Base-by-base conservation (phyloP, 345 rosid species). In the Gynandropsis gynandra region DNA sequence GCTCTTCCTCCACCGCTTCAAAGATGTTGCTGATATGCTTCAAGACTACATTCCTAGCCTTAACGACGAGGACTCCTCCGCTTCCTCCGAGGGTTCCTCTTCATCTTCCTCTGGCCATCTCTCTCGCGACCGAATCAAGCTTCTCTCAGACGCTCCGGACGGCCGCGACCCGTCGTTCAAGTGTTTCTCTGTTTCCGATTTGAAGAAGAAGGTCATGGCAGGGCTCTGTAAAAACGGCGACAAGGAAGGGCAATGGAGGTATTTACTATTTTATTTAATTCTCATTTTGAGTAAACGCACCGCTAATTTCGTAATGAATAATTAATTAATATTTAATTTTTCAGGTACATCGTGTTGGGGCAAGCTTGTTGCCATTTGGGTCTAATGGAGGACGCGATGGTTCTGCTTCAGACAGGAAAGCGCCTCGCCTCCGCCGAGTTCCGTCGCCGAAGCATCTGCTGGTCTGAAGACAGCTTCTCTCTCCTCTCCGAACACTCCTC, bases 381-480 rank as follows among this genome's bases (percentile, higher is more conserved):
- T 33, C 72, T 92, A 4, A 82, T 92, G 96, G 98, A 92, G 73
- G 98, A 92, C 65, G 96, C 98, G 2, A 77, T 92, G 95, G 95
- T 71, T 39, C 80, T 92, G 0, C 89, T 92, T 41, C 98, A 87
- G 59, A 85, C 89, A 45, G 96, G 95, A 0, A 92, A 84, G 68
- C 95, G 98, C 59, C 79, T 92, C 16, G 83, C 96, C 46, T 72
- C 83, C 8, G 98, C 96, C 16, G 98, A 93, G 50, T 82, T 82
- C 72, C 98, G 98, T 56, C 95, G 87, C 1, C 75, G 79, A 59
- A 84, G 95, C 79, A 63, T 80, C 5, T 80, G 87, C 17, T 78
- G 87, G 80, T 79, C 98, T 0, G 98, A 92, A 4, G 96, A 92
- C 59, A 87, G 98, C 63, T 92, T 92, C 74, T 64, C 81, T 6